phyloP scores from a whole-genome alignment of 2,329 filamentous ascomycete genomes.

The Colletotrichum paranaense region DNA sequence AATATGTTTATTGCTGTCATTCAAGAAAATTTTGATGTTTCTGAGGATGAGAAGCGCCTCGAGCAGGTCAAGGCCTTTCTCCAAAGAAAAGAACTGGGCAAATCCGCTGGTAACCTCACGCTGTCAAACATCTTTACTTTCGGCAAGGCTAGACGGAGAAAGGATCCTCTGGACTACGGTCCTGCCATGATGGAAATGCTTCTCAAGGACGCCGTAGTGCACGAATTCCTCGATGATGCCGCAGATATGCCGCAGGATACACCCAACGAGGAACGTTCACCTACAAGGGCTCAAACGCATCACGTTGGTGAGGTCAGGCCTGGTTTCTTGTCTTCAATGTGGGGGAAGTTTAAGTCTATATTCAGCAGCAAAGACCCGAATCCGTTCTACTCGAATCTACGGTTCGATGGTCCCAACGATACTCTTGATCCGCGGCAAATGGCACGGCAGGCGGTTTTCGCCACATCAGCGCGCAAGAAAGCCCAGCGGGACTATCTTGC shows the following conservation, averaged over 20 bases:
- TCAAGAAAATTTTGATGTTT: conserved; percentile 98
- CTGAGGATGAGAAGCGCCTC: conserved; percentile 96
- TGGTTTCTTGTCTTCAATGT: conserved; percentile 69
- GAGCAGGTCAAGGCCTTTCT: conserved; percentile 97
- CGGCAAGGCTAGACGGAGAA: conserved; percentile 68
- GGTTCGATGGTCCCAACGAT: conserved; percentile 79
- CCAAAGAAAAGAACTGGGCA: conserved; percentile 87
- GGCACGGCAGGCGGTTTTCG: conserved; percentile 89
- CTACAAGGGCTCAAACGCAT: conserved; percentile 44
- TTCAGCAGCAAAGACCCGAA: conserved; percentile 82
- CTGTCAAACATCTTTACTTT: conserved; percentile 77
- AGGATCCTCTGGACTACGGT: conserved; percentile 91
- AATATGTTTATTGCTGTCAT: conserved; percentile 99
- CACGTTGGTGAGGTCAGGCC: conserved; percentile 60
- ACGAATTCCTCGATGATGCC: conserved; percentile 89
- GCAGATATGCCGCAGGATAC: conserved; percentile 56
- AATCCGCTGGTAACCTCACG: conserved; percentile 78
- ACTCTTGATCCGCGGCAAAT: conserved; percentile 86
- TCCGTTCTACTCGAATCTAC: conserved; percentile 86
- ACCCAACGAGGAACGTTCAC: conserved; percentile 46
- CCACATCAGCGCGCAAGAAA: conserved; percentile 83
- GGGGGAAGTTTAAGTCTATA: conserved; percentile 67
- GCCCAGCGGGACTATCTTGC: conserved; percentile 92
- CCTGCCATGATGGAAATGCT: conserved; percentile 95
- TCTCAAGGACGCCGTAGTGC: conserved; percentile 93